Evolutionary conservation across 306 rosid genomes (phyloP).

Genomic region (Canavalia gladiata): DNA sequence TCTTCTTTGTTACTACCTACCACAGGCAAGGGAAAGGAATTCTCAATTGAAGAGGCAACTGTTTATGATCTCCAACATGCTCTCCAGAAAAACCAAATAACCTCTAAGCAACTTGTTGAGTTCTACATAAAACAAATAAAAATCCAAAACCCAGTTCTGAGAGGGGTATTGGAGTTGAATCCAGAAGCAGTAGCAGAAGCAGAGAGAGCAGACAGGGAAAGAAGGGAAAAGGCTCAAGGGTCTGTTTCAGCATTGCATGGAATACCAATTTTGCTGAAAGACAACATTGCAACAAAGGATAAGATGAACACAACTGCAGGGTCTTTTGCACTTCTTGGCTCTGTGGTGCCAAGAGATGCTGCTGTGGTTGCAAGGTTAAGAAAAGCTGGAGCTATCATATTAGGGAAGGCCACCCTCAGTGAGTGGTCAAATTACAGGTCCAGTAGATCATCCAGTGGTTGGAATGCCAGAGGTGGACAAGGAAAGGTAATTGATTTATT

Average conservation of each 20-base stretch:
- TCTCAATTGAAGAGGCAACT: conserved; percentile 65
- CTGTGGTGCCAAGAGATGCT: conserved; percentile 72
- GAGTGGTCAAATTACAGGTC: conserved; percentile 69
- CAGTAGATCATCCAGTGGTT: conserved; percentile 46
- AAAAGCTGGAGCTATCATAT: conserved; percentile 71
- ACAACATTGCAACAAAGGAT: conserved; percentile 75
- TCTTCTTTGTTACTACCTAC: not conserved
- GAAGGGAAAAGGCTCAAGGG: conserved; percentile 28
- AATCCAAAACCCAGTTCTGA: conserved; percentile 55
- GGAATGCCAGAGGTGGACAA: conserved; percentile 70
- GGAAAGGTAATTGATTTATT: conserved; percentile 59
- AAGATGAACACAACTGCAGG: conserved; percentile 75
- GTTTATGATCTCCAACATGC: conserved; percentile 65
- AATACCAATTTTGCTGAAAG: conserved; percentile 72
- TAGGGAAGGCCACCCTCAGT: conserved; percentile 71
- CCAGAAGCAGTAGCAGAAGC: conserved; percentile 70
- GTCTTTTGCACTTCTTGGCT: conserved; percentile 69
- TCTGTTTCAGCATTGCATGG: conserved; percentile 62
- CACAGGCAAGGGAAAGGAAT: not conserved
- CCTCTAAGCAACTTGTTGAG: conserved; percentile 68
- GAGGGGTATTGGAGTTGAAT: conserved; percentile 65
- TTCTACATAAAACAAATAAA: conserved; percentile 61
- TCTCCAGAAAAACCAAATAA: conserved; percentile 58
- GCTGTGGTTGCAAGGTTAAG: conserved; percentile 70
- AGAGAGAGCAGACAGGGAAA: conserved; percentile 57